Percentiles rank a stretch among this genome's conserved stretches.
phyloP scores from a whole-genome alignment of 495 filamentous ascomycete genomes.

The Aspergillus indologenus region DNA sequence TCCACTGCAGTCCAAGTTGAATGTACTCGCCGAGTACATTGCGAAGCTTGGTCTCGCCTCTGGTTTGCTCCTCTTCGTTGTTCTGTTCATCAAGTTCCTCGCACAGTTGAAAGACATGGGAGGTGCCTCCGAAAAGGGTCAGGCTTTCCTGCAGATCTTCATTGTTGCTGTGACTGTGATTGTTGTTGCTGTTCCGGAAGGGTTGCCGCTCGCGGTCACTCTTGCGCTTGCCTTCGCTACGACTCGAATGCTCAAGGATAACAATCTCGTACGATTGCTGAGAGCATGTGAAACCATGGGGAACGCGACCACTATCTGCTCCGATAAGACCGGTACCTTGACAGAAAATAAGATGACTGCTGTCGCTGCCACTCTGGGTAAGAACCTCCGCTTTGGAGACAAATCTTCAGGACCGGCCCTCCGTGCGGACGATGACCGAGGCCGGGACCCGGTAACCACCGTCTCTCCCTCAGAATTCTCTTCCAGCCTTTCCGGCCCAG shows the following conservation, averaged over 20 bases:
- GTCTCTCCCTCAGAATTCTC: slow-evolving; percentile 58
- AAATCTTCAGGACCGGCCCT: slow-evolving; percentile 34
- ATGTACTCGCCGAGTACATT: slow-evolving; percentile 86
- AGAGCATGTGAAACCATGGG: slow-evolving; percentile 99
- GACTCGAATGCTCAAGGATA: slow-evolving; percentile 90
- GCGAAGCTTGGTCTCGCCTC: slow-evolving; percentile 85
- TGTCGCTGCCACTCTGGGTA: slow-evolving; percentile 74
- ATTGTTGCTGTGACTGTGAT: slow-evolving; percentile 94
- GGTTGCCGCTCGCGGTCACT: slow-evolving; percentile 87
- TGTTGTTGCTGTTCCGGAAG: slow-evolving; percentile 93
- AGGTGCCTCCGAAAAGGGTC: slow-evolving; percentile 72
- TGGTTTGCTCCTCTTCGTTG: slow-evolving; percentile 79
- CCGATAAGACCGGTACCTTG: slow-evolving; percentile 95
- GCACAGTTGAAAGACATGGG: slow-evolving; percentile 55
- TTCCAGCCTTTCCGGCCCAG: slow-evolving; percentile 50
- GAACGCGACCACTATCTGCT: slow-evolving; percentile 93
- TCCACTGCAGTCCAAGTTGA: slow-evolving; percentile 91
- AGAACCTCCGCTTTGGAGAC: slow-evolving; percentile 62
- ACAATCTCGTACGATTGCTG: slow-evolving; percentile 87
- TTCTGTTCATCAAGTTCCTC: slow-evolving; percentile 90
- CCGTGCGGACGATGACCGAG: slow-evolving; percentile 5
- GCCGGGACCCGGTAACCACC: slow-evolving; percentile 28
- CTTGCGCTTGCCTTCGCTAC: slow-evolving; percentile 93
- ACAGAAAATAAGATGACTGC: slow-evolving; percentile 91
- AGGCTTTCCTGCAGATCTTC: slow-evolving; percentile 86